A percentile compares a stretch with the other conserved stretches of the same genome.
phyloP scores from a whole-genome alignment of 305 asterid species.

The Solanum hybrid region DNA sequence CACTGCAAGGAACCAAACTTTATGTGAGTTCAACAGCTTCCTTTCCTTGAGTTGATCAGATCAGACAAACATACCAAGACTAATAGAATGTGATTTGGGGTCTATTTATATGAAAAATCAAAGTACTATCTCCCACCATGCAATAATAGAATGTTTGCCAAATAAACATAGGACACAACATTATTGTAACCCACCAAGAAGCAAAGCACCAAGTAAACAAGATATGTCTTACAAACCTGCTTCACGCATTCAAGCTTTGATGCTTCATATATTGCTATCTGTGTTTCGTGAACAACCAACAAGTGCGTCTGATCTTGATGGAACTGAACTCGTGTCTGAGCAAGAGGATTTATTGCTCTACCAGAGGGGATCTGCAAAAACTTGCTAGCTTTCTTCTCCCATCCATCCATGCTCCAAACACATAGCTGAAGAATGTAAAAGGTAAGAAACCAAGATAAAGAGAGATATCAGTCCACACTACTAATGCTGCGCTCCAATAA shows the following conservation, averaged over 20 bases:
- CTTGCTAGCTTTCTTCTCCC: slow-evolving; percentile 57
- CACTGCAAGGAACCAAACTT: slow-evolving; percentile 35
- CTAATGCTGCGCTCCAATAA: neutral
- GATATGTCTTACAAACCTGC: slow-evolving; percentile 30
- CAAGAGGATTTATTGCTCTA: slow-evolving; percentile 26
- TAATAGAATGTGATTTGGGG: neutral
- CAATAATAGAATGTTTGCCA: neutral
- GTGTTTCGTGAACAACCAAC: slow-evolving; percentile 51
- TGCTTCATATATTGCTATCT: slow-evolving; percentile 48
- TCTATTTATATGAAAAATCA: neutral
- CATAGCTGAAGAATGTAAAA: slow-evolving; percentile 34
- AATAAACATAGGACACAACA: neutral
- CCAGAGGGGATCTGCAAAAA: slow-evolving; percentile 39
- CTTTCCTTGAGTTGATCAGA: neutral
- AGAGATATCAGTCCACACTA: neutral
- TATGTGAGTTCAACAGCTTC: neutral
- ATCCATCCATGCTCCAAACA: slow-evolving; percentile 51
- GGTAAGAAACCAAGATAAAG: neutral
- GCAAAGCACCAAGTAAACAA: neutral
- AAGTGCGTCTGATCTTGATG: slow-evolving; percentile 56
- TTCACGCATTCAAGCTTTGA: slow-evolving; percentile 46
- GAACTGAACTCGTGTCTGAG: slow-evolving; percentile 60
- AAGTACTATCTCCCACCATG: neutral
- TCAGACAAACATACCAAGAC: neutral
- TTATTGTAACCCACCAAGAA: neutral